Evolutionary conservation across 495 filamentous ascomycete genomes (phyloP).

Genomic region (Glutinoglossum americanum): DNA sequence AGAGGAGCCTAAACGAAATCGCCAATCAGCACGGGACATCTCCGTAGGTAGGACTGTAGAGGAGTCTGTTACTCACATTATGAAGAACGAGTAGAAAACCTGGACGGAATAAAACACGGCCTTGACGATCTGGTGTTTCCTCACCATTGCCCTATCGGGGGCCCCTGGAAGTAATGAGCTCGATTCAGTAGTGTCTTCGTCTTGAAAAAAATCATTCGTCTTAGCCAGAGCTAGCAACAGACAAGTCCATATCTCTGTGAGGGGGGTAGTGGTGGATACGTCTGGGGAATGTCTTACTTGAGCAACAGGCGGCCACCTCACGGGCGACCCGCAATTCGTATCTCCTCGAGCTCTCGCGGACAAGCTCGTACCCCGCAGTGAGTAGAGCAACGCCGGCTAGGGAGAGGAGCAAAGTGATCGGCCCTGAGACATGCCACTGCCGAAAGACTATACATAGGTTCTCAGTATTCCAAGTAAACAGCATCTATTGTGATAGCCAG

Average conservation of each 20-base stretch:
- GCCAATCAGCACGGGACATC: background rate
- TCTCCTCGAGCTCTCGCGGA: slow-evolving; percentile 50
- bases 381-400: slow-evolving; percentile 63
- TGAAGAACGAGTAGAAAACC: slow-evolving; percentile 98
- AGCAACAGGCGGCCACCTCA: slow-evolving; percentile 22
- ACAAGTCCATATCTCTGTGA: background rate
- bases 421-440: slow-evolving; percentile 63
- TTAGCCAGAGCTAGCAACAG: slow-evolving; percentile 4
- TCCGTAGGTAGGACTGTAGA: background rate
- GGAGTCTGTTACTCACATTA: slow-evolving; percentile 53
- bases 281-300: slow-evolving; percentile 30
- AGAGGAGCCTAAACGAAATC: slow-evolving; percentile 51
- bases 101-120: slow-evolving; percentile 73
- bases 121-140: slow-evolving; percentile 51
- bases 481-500: slow-evolving; percentile 38
- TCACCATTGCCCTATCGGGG: slow-evolving; percentile 23
- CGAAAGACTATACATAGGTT: slow-evolving; percentile 91
- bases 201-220: slow-evolving; percentile 12
- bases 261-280: slow-evolving; percentile 2
- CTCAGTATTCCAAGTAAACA: slow-evolving; percentile 84
- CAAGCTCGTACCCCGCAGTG: slow-evolving; percentile 73
- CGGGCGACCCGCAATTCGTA: slow-evolving; percentile 46
- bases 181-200: slow-evolving; percentile 27
- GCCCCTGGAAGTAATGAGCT: slow-evolving; percentile 54
- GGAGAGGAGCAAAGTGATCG: slow-evolving; percentile 52